A percentile compares a stretch with the other conserved stretches of the same genome.
phyloP scores from a whole-genome alignment of 768 basidiomycete species.

The Mycena capillaripes region DNA sequence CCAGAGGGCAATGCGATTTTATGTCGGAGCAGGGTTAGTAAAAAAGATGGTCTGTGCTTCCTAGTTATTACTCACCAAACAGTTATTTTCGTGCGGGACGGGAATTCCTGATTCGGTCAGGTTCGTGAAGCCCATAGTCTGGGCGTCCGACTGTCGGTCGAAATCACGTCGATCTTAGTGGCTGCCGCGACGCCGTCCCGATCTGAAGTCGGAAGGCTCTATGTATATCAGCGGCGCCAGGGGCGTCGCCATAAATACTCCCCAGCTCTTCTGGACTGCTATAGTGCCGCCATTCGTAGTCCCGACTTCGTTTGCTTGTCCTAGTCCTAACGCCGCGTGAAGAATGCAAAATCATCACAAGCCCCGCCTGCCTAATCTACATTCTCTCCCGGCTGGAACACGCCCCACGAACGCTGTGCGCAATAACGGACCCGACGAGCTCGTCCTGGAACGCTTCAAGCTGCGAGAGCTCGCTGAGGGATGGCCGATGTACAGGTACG shows the following conservation, averaged over 20 bases:
- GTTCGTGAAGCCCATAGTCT: not conserved
- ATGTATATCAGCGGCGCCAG: constrained; percentile 7
- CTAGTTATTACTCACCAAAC: too few species aligned
- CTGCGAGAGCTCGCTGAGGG: constrained; percentile 42
- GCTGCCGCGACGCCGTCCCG: constrained; percentile 1
- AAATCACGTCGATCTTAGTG: not conserved
- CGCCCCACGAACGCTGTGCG: constrained; percentile 39
- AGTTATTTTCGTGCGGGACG: not conserved
- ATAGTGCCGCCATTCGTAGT: not conserved
- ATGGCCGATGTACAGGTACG: constrained; percentile 42
- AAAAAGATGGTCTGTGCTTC: too few species aligned
- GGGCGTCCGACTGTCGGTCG: too few species aligned
- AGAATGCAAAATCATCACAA: constrained; percentile 1
- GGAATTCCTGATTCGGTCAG: not conserved
- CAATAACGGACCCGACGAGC: constrained; percentile 38
- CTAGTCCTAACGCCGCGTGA: not conserved
- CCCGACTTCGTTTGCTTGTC: not conserved
- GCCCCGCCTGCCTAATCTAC: constrained; percentile 31
- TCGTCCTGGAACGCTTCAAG: constrained; percentile 39
- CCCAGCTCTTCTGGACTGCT: not conserved
- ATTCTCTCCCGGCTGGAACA: constrained; percentile 38
- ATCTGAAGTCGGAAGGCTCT: constrained; percentile 19
- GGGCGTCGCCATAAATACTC: constrained; percentile 3
- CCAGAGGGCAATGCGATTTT: too few species aligned
- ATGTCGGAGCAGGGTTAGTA: too few species aligned